Base-by-base conservation (phyloP, 257 asterid species). In the Prunella vulgaris region DNA sequence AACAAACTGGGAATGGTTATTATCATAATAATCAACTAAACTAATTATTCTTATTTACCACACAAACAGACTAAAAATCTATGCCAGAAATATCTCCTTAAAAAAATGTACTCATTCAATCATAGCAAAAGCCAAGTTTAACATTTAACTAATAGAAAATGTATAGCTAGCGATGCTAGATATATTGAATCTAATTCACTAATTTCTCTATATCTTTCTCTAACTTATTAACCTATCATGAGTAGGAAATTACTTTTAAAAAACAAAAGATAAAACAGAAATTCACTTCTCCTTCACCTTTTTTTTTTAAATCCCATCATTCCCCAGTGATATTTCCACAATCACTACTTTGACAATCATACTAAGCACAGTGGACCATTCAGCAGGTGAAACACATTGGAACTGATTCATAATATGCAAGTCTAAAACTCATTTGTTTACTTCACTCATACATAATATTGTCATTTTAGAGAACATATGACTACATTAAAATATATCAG, bases 401-500 rank as follows among this genome's bases (percentile, higher is more conserved):
- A 49, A 38, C 37, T 58, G 71, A 40, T 22, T 15, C 42, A 14
- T n/a, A 64, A 20, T 37, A 49, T 65, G 49, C 12, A 30, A 6
- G 24, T 7, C 64, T 52, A 52, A 68, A 9, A 38, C 12, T 53
- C 52, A 61, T 33, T 17, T n/a, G 13, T 35, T 69, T 28, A 15
- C 64, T 24, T n/a, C 35, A 72, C 27, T 71, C 20, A 51, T 24
- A 53, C 5, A 10, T 64, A 20, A 24, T 37, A 63, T 27, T 15
- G 22, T 44, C 65, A 8, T 27, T 33, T 7, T 38, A 38, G 15
- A 24, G 25, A 28, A 40, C 14, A 53, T 52, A 54, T 53, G 20
- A n/a, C 28, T 71, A n/a, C 72, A 38, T 15, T 53, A 12, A 14
- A 30, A 48, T 27, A 64, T 40, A 65, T 38, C 71, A 35, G 30